A percentile compares a stretch with the other conserved stretches of the same genome.
phyloP scores from a whole-genome alignment of 2,329 filamentous ascomycete genomes.

The Bertia moriformis region DNA sequence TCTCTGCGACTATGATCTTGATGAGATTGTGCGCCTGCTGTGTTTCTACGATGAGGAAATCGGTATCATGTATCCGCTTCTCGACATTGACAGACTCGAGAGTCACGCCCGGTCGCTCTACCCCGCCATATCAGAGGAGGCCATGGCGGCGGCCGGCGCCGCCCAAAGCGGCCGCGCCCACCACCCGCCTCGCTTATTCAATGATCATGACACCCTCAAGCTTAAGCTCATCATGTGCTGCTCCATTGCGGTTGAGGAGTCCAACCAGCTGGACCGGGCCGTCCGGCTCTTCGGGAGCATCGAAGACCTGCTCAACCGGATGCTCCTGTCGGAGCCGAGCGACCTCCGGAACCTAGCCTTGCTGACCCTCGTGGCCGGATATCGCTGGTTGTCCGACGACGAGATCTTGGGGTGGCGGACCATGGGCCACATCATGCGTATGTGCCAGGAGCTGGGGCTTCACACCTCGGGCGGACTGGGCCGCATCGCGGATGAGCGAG shows the following conservation, averaged over 20 bases:
- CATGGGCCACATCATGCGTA: slow-evolving; percentile 66
- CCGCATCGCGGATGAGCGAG: slow-evolving; percentile 53
- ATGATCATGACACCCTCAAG: slow-evolving; percentile 43
- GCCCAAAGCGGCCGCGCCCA: slow-evolving; percentile 18
- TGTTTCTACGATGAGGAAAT: slow-evolving; percentile 78
- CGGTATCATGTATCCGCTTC: slow-evolving; percentile 79
- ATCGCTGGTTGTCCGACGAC: slow-evolving; percentile 74
- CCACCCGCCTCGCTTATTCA: slow-evolving; percentile 19
- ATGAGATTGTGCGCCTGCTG: slow-evolving; percentile 69
- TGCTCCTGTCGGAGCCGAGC: slow-evolving; percentile 37
- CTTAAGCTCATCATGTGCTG: slow-evolving; percentile 76
- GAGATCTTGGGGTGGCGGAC: slow-evolving; percentile 76
- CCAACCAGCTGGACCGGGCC: slow-evolving; percentile 64
- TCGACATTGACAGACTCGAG: slow-evolving; percentile 60
- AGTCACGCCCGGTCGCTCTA: slow-evolving; percentile 41
- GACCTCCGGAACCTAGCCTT: slow-evolving; percentile 32
- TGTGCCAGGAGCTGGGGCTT: slow-evolving; percentile 71
- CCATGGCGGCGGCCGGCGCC: slow-evolving; percentile 64
- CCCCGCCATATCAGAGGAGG: too few species aligned
- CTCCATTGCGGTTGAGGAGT: slow-evolving; percentile 62
- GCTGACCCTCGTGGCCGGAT: slow-evolving; percentile 38
- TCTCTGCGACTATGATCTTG: slow-evolving; percentile 62
- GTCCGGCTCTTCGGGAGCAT: slow-evolving; percentile 63
- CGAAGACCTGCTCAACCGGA: slow-evolving; percentile 54
- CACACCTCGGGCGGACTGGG: slow-evolving; percentile 64